phyloP scores from a whole-genome alignment of 2,329 filamentous ascomycete genomes.

The Sporothrix humicola region DNA sequence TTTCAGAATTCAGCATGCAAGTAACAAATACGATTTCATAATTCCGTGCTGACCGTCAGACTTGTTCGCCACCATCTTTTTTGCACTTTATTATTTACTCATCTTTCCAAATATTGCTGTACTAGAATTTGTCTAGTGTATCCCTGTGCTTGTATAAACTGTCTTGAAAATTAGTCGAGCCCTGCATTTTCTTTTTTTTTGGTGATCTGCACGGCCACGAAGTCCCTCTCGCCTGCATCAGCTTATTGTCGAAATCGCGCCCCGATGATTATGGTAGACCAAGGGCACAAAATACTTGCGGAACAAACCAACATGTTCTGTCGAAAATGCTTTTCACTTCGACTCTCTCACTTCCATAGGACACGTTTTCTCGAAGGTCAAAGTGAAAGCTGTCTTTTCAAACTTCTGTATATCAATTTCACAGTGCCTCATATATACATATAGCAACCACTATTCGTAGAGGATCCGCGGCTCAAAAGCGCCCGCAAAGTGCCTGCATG shows the following conservation, averaged over 20 bases:
- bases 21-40: conserved; percentile 10
- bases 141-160: background rate
- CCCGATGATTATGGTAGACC: too few species aligned
- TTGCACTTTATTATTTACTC: background rate
- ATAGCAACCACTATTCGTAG: background rate
- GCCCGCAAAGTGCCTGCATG: conserved; percentile 12
- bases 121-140: background rate
- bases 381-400: conserved; percentile 26
- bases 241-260: background rate
- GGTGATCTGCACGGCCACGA: background rate
- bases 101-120: background rate
- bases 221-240: background rate
- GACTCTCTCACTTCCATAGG: background rate
- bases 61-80: background rate
- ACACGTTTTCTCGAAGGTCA: background rate
- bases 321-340: background rate
- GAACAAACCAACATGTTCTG: background rate
- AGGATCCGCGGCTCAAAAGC: conserved; percentile 12
- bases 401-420: background rate
- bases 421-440: conserved; percentile 19
- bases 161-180: background rate
- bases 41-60: background rate
- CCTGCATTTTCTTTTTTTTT: conserved; percentile 5
- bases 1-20: background rate
- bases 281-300: background rate